Conservation (phyloP, 176 grass and related monocot species). For the Phoenix dactylifera region DNA sequence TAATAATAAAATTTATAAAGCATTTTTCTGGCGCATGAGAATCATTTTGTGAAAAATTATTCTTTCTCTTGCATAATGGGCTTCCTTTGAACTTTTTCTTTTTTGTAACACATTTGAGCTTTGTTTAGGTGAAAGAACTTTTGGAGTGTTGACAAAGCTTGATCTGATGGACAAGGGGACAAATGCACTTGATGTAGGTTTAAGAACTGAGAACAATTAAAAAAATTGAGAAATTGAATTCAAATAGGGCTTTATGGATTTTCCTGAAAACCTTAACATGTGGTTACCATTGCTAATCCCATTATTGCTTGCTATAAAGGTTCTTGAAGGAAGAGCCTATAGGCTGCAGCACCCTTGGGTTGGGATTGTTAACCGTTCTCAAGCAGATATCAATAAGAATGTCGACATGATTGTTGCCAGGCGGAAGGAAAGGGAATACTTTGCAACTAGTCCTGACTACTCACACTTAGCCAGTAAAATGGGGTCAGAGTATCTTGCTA, state of each 20-base stretch:
- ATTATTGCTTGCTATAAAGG: slow-evolving; percentile 25
- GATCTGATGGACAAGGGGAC: slow-evolving; percentile 92
- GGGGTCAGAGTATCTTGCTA: slow-evolving; percentile 88
- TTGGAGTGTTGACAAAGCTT: slow-evolving; percentile 81
- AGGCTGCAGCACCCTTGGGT: slow-evolving; percentile 79
- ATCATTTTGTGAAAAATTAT: too few relatives aligned
- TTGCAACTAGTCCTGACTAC: slow-evolving; percentile 71
- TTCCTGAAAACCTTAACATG: too few relatives aligned
- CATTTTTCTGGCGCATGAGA: too few relatives aligned
- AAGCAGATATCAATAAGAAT: slow-evolving; percentile 85
- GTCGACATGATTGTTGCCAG: slow-evolving; percentile 77
- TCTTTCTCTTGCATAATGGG: slow-evolving; percentile 1
- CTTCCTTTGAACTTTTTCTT: slow-evolving; percentile 2
- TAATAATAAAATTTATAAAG: too few relatives aligned
- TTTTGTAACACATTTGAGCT: slow-evolving; percentile 19
- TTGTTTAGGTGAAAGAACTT: slow-evolving; percentile 65
- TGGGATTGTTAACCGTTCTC: slow-evolving; percentile 87
- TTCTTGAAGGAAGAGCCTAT: slow-evolving; percentile 83
- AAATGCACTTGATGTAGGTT: slow-evolving; percentile 64
- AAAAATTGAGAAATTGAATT: too few relatives aligned
- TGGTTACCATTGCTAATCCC: background rate
- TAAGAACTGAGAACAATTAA: background rate
- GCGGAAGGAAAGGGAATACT: slow-evolving; percentile 71
- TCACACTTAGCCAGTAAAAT: slow-evolving; percentile 77
- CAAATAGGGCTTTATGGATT: too few relatives aligned